Base-by-base conservation (phyloP, 306 rosid genomes). In the Carpinus viminea region DNA sequence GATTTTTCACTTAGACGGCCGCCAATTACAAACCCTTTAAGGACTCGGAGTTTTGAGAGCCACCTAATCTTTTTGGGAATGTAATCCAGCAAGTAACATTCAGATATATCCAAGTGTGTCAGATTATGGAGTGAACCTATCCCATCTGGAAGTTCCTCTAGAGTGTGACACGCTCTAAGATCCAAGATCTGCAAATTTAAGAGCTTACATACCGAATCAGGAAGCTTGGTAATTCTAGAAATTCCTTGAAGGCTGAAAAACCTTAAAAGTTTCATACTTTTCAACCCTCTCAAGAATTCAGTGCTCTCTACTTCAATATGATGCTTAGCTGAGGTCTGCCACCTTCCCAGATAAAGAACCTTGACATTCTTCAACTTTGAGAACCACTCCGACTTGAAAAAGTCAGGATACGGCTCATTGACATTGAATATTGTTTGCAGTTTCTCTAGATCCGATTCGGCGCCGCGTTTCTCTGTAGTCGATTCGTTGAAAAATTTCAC, bases 181-280 rank as follows among this genome's bases (percentile, higher is more conserved):
- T 85, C 88, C 3, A 85, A 78, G 60, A 85, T 78, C 43, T 28
- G 48, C 16, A 85, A 72, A 16, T 46, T 72, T 15, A 0, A 1
- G 6, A 85, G 75, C 2, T 47, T 18, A 9, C 26, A 16, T 3
- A 85, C 11, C 4, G 74, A 81, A 46, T 55, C 0, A 0, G 83
- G 82, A 9, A 85, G 76, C 18, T 73, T 7, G 0, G 31, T 56
- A 3, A 85, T 74, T 68, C 85, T 41, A 1, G 79, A 81, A 9
- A 85, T 66, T 9, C 88, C 88, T 55, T 73, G 76, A 9, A 85
- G 83, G 72, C 85, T 81, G 2, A 81, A 72, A 46, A 74, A 80
- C 70, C 31, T 85, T 2, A 85, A 70, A 17, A 51, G 20, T 46
- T 12, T n/a, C 74, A 74, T 75, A 13, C 26, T 21, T 48, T 16